A percentile compares a stretch with the other conserved stretches of the same genome.
Evolutionary conservation across 164 flowering plant species (phyloP).

Genomic region (Berberis vulgaris): DNA sequence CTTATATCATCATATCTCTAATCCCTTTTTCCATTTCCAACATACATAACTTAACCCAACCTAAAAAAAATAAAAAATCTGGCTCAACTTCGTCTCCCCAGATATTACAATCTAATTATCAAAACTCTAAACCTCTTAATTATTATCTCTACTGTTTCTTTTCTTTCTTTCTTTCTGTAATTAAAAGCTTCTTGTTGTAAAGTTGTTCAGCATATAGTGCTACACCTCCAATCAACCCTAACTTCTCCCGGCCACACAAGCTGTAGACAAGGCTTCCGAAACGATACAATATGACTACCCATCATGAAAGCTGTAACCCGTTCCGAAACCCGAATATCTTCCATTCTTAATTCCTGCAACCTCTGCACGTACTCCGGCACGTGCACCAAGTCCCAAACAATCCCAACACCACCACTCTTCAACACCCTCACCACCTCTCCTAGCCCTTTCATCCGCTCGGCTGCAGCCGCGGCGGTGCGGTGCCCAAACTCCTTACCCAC

Average conservation of each 20-base stretch:
- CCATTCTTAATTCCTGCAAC: conserved; percentile 71
- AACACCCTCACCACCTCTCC: conserved; percentile 81
- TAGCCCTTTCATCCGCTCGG: conserved; percentile 71
- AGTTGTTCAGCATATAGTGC: conserved; percentile 16
- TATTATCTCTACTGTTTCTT: background rate
- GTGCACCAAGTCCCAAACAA: conserved; percentile 85
- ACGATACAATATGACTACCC: conserved; percentile 85
- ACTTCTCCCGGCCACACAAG: conserved; percentile 40
- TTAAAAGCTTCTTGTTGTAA: no score
- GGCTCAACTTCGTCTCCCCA: conserved; percentile 50
- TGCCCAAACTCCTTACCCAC: conserved; percentile 86
- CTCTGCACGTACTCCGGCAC: conserved; percentile 82
- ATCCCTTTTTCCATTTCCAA: no score
- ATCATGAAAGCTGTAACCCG: conserved; percentile 88
- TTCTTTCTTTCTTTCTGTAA: no score
- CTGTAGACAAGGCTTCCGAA: conserved; percentile 65
- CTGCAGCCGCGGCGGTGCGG: conserved; percentile 67
- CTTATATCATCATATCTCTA: no score
- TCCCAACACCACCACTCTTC: conserved; percentile 83
- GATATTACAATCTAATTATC: background rate
- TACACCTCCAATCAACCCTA: conserved; percentile 64
- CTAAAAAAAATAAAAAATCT: conserved; percentile 4
- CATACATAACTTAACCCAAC: background rate
- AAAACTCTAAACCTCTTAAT: background rate
- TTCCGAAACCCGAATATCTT: conserved; percentile 81